phyloP scores from a whole-genome alignment of 352 stramenopile species.

The Phytophthora aleatoria region DNA sequence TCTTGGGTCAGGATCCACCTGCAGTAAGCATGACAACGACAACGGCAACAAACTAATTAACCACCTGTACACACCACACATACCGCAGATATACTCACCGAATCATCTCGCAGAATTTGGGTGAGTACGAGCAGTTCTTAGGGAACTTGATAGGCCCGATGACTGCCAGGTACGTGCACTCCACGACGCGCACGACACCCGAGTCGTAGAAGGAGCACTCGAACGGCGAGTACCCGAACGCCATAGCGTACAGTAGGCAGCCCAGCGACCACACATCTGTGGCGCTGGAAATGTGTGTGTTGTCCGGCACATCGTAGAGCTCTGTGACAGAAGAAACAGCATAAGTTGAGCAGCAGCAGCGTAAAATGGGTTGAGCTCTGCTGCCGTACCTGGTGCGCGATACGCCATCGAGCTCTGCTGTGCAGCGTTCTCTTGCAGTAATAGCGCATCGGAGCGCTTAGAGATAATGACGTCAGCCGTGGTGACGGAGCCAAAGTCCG shows the following conservation, averaged over 20 bases:
- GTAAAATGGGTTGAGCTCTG: background rate
- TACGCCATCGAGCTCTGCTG: conserved; percentile 89
- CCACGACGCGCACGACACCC: conserved; percentile 67
- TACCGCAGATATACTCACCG: conserved; percentile 35
- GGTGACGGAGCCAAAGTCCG: conserved; percentile 87
- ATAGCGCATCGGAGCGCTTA: conserved; percentile 78
- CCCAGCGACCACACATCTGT: conserved; percentile 92
- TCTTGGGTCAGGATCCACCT: conserved; percentile 81
- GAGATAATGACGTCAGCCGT: conserved; percentile 66
- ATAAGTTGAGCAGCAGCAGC: conserved; percentile 1
- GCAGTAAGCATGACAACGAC: background rate
- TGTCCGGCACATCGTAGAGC: conserved; percentile 87
- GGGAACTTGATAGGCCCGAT: conserved; percentile 87
- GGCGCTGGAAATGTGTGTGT: conserved; percentile 64
- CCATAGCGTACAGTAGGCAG: conserved; percentile 88
- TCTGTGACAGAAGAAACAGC: conserved; percentile 40
- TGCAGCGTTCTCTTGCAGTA: conserved; percentile 84
- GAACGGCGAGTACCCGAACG: conserved; percentile 90
- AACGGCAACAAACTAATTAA: conserved; percentile 5
- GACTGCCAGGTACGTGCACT: conserved; percentile 88
- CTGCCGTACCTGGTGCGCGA: conserved; percentile 70
- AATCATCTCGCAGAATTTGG: conserved; percentile 75
- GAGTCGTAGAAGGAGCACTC: conserved; percentile 85
- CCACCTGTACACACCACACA: conserved; percentile 1
- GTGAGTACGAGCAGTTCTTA: conserved; percentile 58